Base-by-base conservation (phyloP, 2,329 filamentous ascomycete genomes). In the Clarireedia paspali region DNA sequence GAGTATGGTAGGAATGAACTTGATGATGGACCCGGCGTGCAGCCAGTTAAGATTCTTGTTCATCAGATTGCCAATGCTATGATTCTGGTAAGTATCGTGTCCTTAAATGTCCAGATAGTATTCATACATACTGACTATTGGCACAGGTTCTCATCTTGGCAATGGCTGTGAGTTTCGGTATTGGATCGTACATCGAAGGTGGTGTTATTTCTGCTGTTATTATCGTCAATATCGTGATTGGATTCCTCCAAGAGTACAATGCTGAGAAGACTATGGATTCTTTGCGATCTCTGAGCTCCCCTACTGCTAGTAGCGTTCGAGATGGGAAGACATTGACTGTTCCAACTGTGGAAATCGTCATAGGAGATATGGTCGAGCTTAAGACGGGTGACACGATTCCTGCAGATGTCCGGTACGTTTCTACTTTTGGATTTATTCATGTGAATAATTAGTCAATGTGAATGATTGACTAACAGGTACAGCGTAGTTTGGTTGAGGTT, bases 11-110 rank as follows among this genome's bases (percentile, higher is more conserved):
- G 72, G 15, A 88, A 88, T 61, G 79, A 86, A 57, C 76, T 88
- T 10, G 81, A 83, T 51, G 79, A 83, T 47, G 77, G 74, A 6
- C 73, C 77, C 53, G 79, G 80, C 7, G 83, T 88, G 23, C 79
- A 80, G 55, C 77, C 81, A 27, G 62, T 78, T 55, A 84, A 85
- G 65, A 87, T 88, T 58, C 71, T 88, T 23, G 72, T 87, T 49
- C 75, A 78, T 34, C 84, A 88, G 66, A 74, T 88, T 53, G 83
- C 82, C 57, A 88, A 88, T 69, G 84, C 84, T 14, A 81, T 88
- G 80, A 87, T 81, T 61, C 68, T 88, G 69, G 84, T 68, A 66
- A 46, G 54, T 53, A 51, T 48, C 45, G 50, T 48, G 53, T 24
- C 36, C 10, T 12, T 27, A 6, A 12, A 14, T 24, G 24, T 20